Conservation (phyloP, 2,329 filamentous ascomycete species). For the Trematosphaeria pertusa region DNA sequence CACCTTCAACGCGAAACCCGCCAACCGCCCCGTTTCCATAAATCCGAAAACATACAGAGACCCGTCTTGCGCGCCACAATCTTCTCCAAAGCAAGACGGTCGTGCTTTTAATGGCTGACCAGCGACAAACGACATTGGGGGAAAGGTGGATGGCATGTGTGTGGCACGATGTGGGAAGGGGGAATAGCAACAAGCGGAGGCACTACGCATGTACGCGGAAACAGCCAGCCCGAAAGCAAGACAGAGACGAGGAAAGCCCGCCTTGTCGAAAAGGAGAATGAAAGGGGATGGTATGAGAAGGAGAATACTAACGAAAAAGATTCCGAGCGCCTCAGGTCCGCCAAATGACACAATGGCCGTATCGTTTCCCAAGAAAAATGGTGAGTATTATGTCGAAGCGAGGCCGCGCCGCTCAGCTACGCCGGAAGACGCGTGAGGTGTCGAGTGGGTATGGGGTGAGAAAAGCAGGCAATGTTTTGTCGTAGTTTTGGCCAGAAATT, state of each 20-base stretch:
- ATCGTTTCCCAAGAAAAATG: constrained; percentile 34
- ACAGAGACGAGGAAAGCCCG: constrained; percentile 22
- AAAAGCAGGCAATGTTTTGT: constrained; percentile 33
- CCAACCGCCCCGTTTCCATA: constrained; percentile 7
- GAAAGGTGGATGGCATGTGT: constrained; percentile 10
- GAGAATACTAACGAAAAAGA: constrained; percentile 32
- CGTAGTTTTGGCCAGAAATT: constrained; percentile 34
- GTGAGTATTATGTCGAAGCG: constrained; percentile 40
- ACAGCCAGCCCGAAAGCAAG: constrained; percentile 32
- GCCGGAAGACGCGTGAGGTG: constrained; percentile 23
- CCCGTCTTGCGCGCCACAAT: constrained; percentile 15
- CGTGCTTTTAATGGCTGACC: constrained; percentile 28
- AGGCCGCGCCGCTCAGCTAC: constrained; percentile 28
- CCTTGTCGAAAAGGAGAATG: constrained; percentile 27
- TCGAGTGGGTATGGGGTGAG: constrained; percentile 38
- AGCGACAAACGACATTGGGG: constrained; percentile 20
- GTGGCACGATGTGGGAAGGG: constrained; percentile 2
- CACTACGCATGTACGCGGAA: constrained; percentile 33
- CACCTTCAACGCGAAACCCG: neutral
- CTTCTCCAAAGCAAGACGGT: constrained; percentile 14
- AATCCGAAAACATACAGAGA: constrained; percentile 30
- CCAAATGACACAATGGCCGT: constrained; percentile 32
- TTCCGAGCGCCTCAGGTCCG: constrained; percentile 41
- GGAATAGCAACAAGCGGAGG: constrained; percentile 17
- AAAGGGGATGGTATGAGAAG: constrained; percentile 44